Percentiles rank a stretch among this genome's conserved stretches.
These are phyloP conservation scores for Aspergillus flavus DNA, from an alignment of 2,329 filamentous ascomycete species.

Conservation along the genomic window DNA sequence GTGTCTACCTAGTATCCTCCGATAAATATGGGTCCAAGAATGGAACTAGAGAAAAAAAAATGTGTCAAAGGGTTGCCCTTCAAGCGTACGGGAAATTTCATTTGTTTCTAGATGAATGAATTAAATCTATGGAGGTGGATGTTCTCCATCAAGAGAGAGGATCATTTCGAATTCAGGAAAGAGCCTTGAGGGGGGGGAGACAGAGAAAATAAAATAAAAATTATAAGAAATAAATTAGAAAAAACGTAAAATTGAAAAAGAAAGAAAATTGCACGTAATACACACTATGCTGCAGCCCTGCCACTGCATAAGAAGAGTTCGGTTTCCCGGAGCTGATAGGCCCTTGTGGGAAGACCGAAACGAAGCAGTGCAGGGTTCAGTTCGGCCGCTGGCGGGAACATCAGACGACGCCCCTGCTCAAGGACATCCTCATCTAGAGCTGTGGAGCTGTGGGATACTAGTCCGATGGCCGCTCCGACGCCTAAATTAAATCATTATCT, in stretches of 20 bases:
- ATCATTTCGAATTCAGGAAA: constrained; percentile 1
- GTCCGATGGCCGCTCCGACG: constrained; percentile 14
- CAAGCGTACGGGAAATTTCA: background rate
- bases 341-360: constrained; percentile 18
- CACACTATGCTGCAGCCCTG: constrained; percentile 19
- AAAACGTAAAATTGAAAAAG: constrained; percentile 6
- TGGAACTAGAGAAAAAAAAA: background rate
- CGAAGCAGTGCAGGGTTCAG: constrained; percentile 21
- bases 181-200: background rate
- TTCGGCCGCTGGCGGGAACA: constrained; percentile 17
- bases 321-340: constrained; percentile 20
- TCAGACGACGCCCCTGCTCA: constrained; percentile 18
- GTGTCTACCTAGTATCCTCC: background rate
- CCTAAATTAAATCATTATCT: constrained; percentile 20
- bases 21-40: background rate
- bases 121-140: background rate
- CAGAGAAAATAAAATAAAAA: background rate
- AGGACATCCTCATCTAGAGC: constrained; percentile 14
- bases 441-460: constrained; percentile 18
- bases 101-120: background rate
- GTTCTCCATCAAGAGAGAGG: background rate
- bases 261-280: constrained; percentile 7
- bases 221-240: background rate
- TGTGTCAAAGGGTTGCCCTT: background rate
- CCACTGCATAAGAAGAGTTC: constrained; percentile 18